Conservation (phyloP, 305 asterid genomes). For the Fraxinus nigra region DNA sequence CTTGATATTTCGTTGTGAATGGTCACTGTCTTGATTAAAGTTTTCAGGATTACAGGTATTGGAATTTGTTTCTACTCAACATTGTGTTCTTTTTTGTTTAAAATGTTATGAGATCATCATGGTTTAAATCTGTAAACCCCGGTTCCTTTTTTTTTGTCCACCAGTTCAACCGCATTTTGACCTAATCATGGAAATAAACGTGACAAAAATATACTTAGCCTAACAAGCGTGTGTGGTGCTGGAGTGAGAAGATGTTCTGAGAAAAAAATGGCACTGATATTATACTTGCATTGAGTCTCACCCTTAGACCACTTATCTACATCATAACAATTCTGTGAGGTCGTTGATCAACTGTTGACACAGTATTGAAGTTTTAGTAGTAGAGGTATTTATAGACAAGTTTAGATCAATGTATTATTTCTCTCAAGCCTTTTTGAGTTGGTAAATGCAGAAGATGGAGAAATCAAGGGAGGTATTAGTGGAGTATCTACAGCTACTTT, state of each 20-base stretch:
- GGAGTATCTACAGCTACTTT: conserved; percentile 27
- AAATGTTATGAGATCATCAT: background rate
- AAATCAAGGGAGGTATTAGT: conserved; percentile 32
- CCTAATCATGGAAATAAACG: background rate
- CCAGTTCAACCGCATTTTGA: background rate
- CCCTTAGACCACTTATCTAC: background rate
- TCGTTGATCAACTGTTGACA: background rate
- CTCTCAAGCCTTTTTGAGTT: background rate
- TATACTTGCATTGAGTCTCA: background rate
- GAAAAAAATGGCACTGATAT: background rate
- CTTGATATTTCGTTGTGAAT: background rate
- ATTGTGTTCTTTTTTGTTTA: background rate
- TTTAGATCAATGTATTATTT: background rate
- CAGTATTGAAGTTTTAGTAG: background rate
- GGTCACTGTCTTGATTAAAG: background rate
- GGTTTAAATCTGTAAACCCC: background rate
- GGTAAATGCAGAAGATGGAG: conserved; percentile 22
- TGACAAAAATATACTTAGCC: background rate
- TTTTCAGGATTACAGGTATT: background rate
- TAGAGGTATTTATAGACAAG: background rate
- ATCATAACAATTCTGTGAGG: background rate
- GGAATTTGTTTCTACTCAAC: background rate
- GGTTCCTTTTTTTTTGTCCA: no score
- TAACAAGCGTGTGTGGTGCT: background rate
- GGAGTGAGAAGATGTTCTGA: background rate